A percentile compares a stretch with the other conserved stretches of the same genome.
phyloP scores from a whole-genome alignment of 306 rosid genomes.

The Erythrophleum fordii region DNA sequence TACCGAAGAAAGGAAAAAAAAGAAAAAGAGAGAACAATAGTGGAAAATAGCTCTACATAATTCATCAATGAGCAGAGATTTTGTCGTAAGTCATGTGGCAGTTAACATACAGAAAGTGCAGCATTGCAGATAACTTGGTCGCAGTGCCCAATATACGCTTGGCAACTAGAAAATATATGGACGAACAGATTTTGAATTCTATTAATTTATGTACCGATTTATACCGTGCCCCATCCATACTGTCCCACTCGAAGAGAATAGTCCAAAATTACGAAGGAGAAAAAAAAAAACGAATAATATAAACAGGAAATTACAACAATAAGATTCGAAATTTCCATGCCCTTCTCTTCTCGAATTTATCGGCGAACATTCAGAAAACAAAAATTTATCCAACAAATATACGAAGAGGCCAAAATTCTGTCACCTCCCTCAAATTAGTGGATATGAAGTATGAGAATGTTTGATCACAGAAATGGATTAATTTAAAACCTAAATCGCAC shows the following conservation, averaged over 20 bases:
- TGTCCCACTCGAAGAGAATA: not conserved
- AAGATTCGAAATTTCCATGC: not conserved
- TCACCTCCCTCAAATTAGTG: not conserved
- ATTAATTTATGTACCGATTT: not conserved
- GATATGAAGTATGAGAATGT: not conserved
- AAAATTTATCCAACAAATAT: not conserved
- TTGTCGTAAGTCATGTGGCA: not conserved
- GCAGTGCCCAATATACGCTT: not conserved
- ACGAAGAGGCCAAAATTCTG: not conserved
- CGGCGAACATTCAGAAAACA: not conserved
- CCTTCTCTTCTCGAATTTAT: not conserved
- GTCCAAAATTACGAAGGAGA: not conserved
- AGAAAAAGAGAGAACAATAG: no score
- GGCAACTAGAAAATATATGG: not conserved
- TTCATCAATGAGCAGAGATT: constrained; percentile 3
- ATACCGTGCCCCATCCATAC: not conserved
- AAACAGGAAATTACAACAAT: not conserved
- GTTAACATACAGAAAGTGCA: not conserved
- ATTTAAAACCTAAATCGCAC: constrained; percentile 33
- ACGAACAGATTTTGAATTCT: not conserved
- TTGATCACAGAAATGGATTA: constrained; percentile 1
- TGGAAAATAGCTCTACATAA: constrained; percentile 7
- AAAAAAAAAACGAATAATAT: not conserved
- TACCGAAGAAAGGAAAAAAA: no score
- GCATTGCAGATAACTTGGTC: not conserved